A percentile compares a stretch with the other conserved stretches of the same genome.
phyloP scores from a whole-genome alignment of 495 filamentous ascomycete species.

The Penicillium antarcticum region DNA sequence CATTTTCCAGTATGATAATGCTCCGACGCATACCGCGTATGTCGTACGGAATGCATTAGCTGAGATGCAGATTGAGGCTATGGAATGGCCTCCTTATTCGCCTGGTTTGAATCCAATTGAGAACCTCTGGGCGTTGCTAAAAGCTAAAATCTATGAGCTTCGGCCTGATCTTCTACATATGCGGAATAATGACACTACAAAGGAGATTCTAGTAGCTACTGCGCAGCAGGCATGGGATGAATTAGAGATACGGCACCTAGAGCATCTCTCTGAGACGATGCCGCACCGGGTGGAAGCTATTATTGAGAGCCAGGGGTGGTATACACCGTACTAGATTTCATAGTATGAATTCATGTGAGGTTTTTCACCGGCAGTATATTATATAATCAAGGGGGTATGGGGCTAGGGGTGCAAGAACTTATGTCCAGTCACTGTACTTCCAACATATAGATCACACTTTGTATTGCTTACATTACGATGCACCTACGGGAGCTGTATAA shows the following conservation, averaged over 20 bases:
- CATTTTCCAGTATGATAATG: slow-evolving; percentile 25
- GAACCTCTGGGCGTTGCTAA: slow-evolving; percentile 22
- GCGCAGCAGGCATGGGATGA: neutral
- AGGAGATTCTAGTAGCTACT: neutral
- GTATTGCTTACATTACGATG: too few species aligned
- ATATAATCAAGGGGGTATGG: too few species aligned
- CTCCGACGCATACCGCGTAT: slow-evolving; percentile 12
- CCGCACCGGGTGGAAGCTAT: neutral
- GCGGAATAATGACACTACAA: slow-evolving; percentile 6
- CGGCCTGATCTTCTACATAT: slow-evolving; percentile 5
- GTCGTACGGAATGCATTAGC: slow-evolving; percentile 11
- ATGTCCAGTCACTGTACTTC: too few species aligned
- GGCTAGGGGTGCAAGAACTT: too few species aligned
- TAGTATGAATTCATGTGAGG: too few species aligned
- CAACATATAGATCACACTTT: too few species aligned
- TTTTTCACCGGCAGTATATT: too few species aligned
- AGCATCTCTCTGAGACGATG: slow-evolving; percentile 1
- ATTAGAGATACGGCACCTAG: neutral
- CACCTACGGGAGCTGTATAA: too few species aligned
- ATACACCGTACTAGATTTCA: too few species aligned
- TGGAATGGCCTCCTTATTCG: slow-evolving; percentile 22
- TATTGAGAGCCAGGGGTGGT: neutral
- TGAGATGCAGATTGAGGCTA: slow-evolving; percentile 14
- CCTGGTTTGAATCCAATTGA: slow-evolving; percentile 32
- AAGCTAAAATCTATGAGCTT: slow-evolving; percentile 4